Percentiles rank a stretch among this genome's conserved stretches.
Evolutionary conservation across 2,329 filamentous ascomycete species (phyloP).

Genomic region (Chaetomium globosum): DNA sequence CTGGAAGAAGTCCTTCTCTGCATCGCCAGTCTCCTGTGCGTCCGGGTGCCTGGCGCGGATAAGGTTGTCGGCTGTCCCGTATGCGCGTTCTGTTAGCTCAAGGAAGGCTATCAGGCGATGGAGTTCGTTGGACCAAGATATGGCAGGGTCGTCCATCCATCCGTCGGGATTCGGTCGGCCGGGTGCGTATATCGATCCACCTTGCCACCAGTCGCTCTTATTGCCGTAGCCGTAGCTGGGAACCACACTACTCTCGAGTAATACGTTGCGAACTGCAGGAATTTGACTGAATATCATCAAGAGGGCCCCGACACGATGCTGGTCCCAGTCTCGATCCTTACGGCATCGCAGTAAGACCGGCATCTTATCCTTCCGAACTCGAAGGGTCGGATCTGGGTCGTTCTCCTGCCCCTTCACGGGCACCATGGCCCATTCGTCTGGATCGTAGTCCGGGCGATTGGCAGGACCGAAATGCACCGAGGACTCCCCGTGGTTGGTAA

Average conservation of each 20-base stretch:
- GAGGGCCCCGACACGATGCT: constrained; percentile 55
- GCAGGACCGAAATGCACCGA: constrained; percentile 62
- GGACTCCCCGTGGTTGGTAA: constrained; percentile 44
- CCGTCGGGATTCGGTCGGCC: constrained; percentile 40
- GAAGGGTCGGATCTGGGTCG: constrained; percentile 48
- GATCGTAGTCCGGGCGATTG: constrained; percentile 58
- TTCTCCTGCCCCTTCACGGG: constrained; percentile 42
- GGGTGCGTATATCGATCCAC: constrained; percentile 52
- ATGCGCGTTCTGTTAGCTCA: constrained; percentile 61
- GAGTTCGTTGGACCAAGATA: constrained; percentile 55
- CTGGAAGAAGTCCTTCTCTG: constrained; percentile 51
- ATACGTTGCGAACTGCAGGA: constrained; percentile 58
- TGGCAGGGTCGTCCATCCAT: constrained; percentile 35
- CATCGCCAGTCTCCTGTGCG: constrained; percentile 42
- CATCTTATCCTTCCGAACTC: constrained; percentile 48
- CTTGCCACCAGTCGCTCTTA: constrained; percentile 64
- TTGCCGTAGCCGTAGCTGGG: constrained; percentile 55
- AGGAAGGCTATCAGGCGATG: constrained; percentile 67
- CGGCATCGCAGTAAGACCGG: constrained; percentile 58
- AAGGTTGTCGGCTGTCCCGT: constrained; percentile 58
- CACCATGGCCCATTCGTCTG: constrained; percentile 63
- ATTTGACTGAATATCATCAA: constrained; percentile 64
- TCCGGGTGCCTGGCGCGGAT: constrained; percentile 40
- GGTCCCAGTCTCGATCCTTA: constrained; percentile 35
- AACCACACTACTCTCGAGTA: constrained; percentile 49